phyloP scores from a whole-genome alignment of 2,329 filamentous ascomycete species.

The Cordyceps javanica region DNA sequence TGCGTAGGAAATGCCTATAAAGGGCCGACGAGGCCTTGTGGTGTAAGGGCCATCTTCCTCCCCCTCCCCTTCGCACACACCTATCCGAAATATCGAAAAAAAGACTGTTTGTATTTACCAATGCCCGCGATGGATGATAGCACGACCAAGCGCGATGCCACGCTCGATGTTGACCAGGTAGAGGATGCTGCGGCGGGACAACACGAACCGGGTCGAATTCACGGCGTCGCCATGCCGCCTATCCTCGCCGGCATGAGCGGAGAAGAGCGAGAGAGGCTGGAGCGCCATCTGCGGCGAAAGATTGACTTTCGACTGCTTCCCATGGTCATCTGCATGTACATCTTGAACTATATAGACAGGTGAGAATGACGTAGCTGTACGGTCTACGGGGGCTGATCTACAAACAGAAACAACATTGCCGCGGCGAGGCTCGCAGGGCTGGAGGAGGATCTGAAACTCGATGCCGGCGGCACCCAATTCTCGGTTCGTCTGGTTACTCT shows the following conservation, averaged over 20 bases:
- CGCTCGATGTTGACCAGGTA: not conserved
- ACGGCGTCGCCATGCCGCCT: slow-evolving; percentile 21
- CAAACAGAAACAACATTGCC: slow-evolving; percentile 32
- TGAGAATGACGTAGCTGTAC: slow-evolving; percentile 1
- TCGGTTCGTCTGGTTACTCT: slow-evolving; percentile 6
- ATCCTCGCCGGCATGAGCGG: slow-evolving; percentile 34
- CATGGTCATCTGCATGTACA: slow-evolving; percentile 58
- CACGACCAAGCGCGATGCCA: not conserved
- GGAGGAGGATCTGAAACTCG: slow-evolving; percentile 37
- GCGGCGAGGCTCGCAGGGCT: slow-evolving; percentile 40
- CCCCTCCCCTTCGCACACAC: too few species aligned
- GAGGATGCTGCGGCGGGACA: not conserved
- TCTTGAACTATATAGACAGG: slow-evolving; percentile 56
- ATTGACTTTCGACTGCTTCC: slow-evolving; percentile 56
- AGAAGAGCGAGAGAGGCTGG: slow-evolving; percentile 40
- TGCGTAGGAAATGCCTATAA: too few species aligned
- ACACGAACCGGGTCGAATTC: not conserved
- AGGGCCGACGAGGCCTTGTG: too few species aligned
- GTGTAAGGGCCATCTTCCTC: too few species aligned
- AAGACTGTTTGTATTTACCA: too few species aligned
- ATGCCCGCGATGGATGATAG: not conserved
- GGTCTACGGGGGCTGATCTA: not conserved
- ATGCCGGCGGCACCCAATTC: slow-evolving; percentile 15
- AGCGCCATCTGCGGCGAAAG: slow-evolving; percentile 52
- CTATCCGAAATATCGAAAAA: too few species aligned